A percentile compares a stretch with the other conserved stretches of the same genome.
These are phyloP conservation scores for Alternaria gaisen DNA, from an alignment of 2,329 filamentous ascomycete genomes.

Conservation along the genomic window DNA sequence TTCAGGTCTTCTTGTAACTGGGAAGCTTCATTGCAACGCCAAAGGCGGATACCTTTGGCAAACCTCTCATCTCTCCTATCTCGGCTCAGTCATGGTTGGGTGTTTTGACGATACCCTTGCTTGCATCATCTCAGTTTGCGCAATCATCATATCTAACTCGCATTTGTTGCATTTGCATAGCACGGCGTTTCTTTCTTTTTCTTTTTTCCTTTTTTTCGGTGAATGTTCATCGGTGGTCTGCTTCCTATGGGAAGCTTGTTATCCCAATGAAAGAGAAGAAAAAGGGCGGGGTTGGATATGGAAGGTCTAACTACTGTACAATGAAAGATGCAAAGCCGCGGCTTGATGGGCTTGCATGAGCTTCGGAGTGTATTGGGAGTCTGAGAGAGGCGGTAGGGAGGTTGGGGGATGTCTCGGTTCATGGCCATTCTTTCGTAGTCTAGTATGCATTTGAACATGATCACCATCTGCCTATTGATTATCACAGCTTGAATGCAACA, in stretches of 20 bases:
- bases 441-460: neutral
- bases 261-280: too few species aligned
- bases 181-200: conserved; percentile 13
- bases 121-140: neutral
- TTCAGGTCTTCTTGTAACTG: conserved; percentile 54
- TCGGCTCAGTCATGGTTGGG: conserved; percentile 10
- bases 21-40: neutral
- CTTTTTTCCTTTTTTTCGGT: too few species aligned
- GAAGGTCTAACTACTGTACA: neutral
- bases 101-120: conserved; percentile 23
- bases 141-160: neutral
- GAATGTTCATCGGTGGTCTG: too few species aligned
- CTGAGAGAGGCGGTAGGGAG: too few species aligned
- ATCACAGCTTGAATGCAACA: neutral
- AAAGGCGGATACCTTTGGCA: neutral
- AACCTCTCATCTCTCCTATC: neutral
- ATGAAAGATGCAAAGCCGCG: neutral
- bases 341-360: too few species aligned
- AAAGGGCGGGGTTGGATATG: neutral
- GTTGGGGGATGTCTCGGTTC: too few species aligned
- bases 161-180: conserved; percentile 31
- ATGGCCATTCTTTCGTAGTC: neutral
- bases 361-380: too few species aligned
- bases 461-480: neutral
- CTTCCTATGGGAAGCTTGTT: neutral